These are phyloP conservation scores for Wickerhamomyces pijperi DNA, from an alignment of 805 yeast genomes.

Conservation along the genomic window DNA sequence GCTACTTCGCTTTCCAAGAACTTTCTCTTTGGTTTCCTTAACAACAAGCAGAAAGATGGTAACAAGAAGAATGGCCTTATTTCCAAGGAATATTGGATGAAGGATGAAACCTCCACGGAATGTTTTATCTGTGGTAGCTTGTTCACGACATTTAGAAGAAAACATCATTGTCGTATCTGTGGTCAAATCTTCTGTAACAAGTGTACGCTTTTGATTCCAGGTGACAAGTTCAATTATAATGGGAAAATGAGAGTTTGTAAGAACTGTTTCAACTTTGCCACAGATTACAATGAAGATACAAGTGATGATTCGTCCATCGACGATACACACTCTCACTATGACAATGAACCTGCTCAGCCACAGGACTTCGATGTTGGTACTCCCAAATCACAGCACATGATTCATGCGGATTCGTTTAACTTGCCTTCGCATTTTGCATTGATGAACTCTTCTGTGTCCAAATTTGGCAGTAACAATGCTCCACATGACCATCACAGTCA, in stretches of 20 bases:
- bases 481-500: background rate
- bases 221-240: constrained; percentile 47
- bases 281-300: constrained; percentile 63
- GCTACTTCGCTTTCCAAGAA: constrained; percentile 31
- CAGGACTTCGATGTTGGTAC: background rate
- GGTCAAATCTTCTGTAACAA: constrained; percentile 88
- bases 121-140: constrained; percentile 75
- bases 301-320: constrained; percentile 48
- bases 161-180: constrained; percentile 92
- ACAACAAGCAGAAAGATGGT: constrained; percentile 18
- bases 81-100: constrained; percentile 84
- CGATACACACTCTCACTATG: constrained; percentile 17
- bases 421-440: background rate
- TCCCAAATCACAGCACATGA: background rate
- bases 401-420: background rate
- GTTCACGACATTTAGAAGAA: constrained; percentile 78
- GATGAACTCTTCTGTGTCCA: background rate
- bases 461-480: background rate
- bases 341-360: constrained; percentile 3
- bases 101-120: constrained; percentile 82
- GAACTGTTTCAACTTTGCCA: constrained; percentile 52
- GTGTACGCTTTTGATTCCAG: constrained; percentile 66
- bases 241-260: constrained; percentile 73
- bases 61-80: constrained; percentile 17
- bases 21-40: constrained; percentile 30